A percentile compares a stretch with the other conserved stretches of the same genome.
These are phyloP conservation scores for Nannochloropsis salina DNA, from an alignment of 108 stramenopile species.

Conservation along the genomic window DNA sequence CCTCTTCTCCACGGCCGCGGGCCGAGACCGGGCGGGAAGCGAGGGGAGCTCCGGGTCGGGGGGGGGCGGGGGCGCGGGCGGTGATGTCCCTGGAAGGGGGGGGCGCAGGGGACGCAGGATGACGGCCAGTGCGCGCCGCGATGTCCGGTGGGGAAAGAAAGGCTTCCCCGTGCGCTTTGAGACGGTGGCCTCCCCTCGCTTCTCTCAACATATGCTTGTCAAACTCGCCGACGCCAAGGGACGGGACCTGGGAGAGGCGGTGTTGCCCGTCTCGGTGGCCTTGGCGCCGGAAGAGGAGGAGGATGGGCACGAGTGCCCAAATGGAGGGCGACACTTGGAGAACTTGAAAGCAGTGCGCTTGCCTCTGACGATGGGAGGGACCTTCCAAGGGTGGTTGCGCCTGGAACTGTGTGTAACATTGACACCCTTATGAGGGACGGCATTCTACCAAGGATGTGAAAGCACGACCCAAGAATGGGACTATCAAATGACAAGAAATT, in stretches of 20 bases:
- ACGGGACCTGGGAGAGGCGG: neutral
- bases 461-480: no score
- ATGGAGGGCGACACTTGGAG: neutral
- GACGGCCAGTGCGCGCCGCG: neutral
- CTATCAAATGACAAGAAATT: no score
- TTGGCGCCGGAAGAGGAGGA: neutral
- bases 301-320: neutral
- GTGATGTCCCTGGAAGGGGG: neutral
- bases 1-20: neutral
- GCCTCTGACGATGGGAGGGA: neutral
- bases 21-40: neutral
- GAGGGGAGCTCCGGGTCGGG: neutral
- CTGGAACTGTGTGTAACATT: neutral
- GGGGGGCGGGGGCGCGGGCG: neutral
- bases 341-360: neutral
- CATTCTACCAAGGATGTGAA: no score
- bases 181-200: neutral
- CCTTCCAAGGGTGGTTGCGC: neutral
- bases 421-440: neutral
- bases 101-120: neutral
- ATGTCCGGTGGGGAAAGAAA: neutral
- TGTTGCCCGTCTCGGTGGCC: neutral
- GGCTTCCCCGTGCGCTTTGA: conserved; percentile 3
- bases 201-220: neutral
- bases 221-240: neutral